Percentiles rank a stretch among this genome's conserved stretches.
phyloP scores from a whole-genome alignment of 2,329 filamentous ascomycete genomes.

The Epichloe sibirici region DNA sequence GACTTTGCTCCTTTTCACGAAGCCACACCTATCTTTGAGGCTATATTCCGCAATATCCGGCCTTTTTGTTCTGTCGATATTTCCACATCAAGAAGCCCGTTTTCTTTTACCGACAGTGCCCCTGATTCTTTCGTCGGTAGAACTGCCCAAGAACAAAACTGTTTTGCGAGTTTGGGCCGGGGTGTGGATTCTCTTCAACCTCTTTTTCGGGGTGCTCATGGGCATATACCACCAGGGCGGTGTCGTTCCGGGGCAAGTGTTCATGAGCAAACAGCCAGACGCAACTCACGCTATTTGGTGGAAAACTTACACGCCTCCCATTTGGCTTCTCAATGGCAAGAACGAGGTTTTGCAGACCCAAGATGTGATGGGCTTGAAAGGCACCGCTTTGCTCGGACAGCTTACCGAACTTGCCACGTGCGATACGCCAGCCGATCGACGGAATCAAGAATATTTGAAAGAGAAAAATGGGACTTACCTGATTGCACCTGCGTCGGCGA shows the following conservation, averaged over 20 bases:
- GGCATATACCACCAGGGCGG: conserved; percentile 75
- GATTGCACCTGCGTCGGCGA: conserved; percentile 61
- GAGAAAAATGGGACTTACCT: conserved; percentile 54
- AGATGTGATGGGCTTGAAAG: conserved; percentile 63
- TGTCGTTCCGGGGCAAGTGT: conserved; percentile 62
- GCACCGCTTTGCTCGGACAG: conserved; percentile 45
- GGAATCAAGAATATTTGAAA: conserved; percentile 43
- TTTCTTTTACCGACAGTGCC: conserved; percentile 67
- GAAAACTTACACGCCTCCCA: conserved; percentile 75
- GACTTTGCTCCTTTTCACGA: conserved; percentile 45
- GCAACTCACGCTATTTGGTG: conserved; percentile 66
- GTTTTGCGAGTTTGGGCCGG: conserved; percentile 42
- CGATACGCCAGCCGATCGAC: conserved; percentile 43
- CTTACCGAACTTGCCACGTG: conserved; percentile 50
- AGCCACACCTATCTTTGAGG: conserved; percentile 45
- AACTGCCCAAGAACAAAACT: conserved; percentile 44
- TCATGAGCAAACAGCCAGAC: conserved; percentile 57
- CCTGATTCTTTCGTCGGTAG: conserved; percentile 62
- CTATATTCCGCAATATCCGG: conserved; percentile 66
- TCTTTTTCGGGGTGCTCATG: conserved; percentile 57
- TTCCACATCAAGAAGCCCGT: conserved; percentile 70
- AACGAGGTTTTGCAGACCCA: conserved; percentile 58
- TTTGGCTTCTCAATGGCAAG: conserved; percentile 68
- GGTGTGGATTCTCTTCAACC: conserved; percentile 59
- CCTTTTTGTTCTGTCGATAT: conserved; percentile 56